phyloP scores from a whole-genome alignment of 805 yeast genomes.

The Yarrowia sp. region DNA sequence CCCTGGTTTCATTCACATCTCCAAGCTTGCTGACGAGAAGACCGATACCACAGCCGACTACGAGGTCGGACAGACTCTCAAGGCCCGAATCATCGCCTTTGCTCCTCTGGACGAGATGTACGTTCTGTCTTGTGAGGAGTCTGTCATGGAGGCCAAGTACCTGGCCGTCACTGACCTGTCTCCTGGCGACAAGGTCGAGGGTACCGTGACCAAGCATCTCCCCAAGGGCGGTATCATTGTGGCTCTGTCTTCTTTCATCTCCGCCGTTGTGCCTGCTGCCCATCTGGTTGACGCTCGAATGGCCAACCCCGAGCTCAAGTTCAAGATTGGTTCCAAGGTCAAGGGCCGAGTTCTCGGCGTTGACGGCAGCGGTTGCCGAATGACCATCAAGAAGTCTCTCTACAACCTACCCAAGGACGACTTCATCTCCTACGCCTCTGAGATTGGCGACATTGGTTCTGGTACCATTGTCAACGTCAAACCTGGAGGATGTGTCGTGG shows the following conservation, averaged over 20 bases:
- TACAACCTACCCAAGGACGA: constrained; percentile 59
- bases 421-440: constrained; percentile 57
- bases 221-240: constrained; percentile 73
- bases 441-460: constrained; percentile 61
- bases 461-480: constrained; percentile 78
- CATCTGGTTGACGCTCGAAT: constrained; percentile 87
- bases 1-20: constrained; percentile 78
- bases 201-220: constrained; percentile 62
- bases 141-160: constrained; percentile 67
- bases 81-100: constrained; percentile 79
- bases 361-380: constrained; percentile 56
- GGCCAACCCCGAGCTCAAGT: constrained; percentile 90
- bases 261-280: constrained; percentile 72
- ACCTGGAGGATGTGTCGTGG: constrained; percentile 79
- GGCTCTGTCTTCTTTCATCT: constrained; percentile 64
- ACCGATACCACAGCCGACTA: constrained; percentile 51
- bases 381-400: constrained; percentile 84
- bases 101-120: constrained; percentile 70
- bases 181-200: constrained; percentile 67
- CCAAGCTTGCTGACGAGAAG: constrained; percentile 60
- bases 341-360: constrained; percentile 58
- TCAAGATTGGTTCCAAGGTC: constrained; percentile 81
- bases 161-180: constrained; percentile 76
- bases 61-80: constrained; percentile 68
- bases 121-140: constrained; percentile 72